Evolutionary conservation across 106 monocot species (phyloP), one percentile per base, ranked within the genome.

Genomic region (Platanthera zijinensis): DNA sequence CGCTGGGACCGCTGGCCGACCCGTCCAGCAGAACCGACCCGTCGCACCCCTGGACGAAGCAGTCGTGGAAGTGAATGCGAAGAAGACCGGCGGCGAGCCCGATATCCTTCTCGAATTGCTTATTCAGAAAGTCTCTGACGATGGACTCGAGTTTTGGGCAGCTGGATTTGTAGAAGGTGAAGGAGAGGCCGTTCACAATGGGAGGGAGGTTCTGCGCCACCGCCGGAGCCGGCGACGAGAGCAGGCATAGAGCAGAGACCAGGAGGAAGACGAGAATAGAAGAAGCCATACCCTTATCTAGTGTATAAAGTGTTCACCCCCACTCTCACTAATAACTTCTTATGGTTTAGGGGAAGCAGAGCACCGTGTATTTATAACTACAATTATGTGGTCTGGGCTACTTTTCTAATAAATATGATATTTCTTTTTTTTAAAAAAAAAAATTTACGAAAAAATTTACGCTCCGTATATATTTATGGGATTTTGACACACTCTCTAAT

Each of bases 21-120:
- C 89, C 89, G 45, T 82, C 86, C 3, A 89, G 72, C 78, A 89
- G 48, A 75, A 89, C 89, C 21, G 89, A 89, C 28, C 71, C 89
- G 49, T 89, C 89, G 30, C 89, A 89, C 0, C 89, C 89, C 89
- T 73, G 49, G 48, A 51, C 83, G 74, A 88, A 88, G 78, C 88
- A 88, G 66, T 88, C 88, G 14, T 88, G 88, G 72, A 88, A 88
- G 66, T 88, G 89, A 62, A 89, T 6, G 15, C 89, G 85, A 17
- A 89, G 83, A 46, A 89, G 89, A 5, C 76, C 85, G 57, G 89
- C 85, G 25, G 89, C 83, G 49, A 89, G 83, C 73, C 85, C 85
- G 66, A 73, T 71, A 76, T 89, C 52, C n/a, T 51, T 73, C 72
- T 73, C 71, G 72, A 89, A 78, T 15, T 51, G 75, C 51, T 73